These are phyloP conservation scores for Pyrenophora tritici-repentis DNA, from an alignment of 2,329 filamentous ascomycete species.

Conservation along the genomic window DNA sequence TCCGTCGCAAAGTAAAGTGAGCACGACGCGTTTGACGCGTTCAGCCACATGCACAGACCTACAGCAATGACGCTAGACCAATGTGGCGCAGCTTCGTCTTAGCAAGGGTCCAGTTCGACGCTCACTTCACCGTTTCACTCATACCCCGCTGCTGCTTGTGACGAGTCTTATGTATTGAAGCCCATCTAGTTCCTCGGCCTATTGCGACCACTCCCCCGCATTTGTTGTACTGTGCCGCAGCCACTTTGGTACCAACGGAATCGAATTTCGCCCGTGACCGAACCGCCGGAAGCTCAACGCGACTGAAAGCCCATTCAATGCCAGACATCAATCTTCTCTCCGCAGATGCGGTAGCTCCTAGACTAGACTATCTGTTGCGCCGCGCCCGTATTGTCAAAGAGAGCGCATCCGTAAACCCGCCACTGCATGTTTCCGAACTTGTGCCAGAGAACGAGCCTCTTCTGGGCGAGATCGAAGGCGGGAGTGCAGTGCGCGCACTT, in stretches of 20 bases:
- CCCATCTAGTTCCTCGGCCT: neutral
- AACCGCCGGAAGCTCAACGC: neutral
- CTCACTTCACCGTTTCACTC: conserved; percentile 7
- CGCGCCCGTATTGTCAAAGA: conserved; percentile 49
- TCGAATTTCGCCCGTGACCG: conserved; percentile 8
- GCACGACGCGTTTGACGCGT: conserved; percentile 23
- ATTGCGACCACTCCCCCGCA: neutral
- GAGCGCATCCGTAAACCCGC: conserved; percentile 50
- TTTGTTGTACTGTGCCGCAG: neutral
- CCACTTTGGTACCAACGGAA: neutral
- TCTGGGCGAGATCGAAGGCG: conserved; percentile 28
- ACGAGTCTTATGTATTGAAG: neutral
- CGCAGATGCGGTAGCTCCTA: conserved; percentile 34
- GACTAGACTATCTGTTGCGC: conserved; percentile 49
- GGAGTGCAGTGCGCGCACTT: conserved; percentile 63
- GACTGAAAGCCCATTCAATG: conserved; percentile 25
- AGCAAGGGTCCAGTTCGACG: conserved; percentile 14
- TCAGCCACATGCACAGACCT: conserved; percentile 17
- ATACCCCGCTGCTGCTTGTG: neutral
- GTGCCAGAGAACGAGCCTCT: conserved; percentile 36
- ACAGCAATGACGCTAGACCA: conserved; percentile 3
- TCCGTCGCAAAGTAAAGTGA: neutral
- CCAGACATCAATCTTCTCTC: conserved; percentile 31
- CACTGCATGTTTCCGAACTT: conserved; percentile 50
- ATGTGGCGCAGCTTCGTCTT: conserved; percentile 16